phyloP scores from a whole-genome alignment of 495 filamentous ascomycete species.

The Darksidea phi region DNA sequence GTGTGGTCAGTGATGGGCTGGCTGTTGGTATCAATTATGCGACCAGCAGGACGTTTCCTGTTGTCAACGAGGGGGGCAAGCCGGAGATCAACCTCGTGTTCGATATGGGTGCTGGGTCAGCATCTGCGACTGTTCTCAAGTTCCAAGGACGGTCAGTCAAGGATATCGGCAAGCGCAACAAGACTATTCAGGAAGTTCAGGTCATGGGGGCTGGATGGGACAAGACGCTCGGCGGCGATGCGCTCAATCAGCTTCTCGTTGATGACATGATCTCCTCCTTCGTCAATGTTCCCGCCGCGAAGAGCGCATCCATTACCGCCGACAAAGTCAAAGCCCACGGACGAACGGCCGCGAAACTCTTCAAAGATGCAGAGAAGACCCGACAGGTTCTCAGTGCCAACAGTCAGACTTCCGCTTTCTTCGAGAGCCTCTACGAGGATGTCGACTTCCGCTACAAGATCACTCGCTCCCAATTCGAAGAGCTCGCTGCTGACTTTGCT shows the following conservation, averaged over 20 bases:
- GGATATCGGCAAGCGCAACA: conserved; percentile 90
- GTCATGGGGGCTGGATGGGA: conserved; percentile 89
- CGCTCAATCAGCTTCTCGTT: conserved; percentile 81
- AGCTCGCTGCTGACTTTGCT: conserved; percentile 66
- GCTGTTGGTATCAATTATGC: conserved; percentile 95
- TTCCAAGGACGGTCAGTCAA: conserved; percentile 90
- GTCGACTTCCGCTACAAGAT: conserved; percentile 92
- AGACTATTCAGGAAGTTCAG: conserved; percentile 89
- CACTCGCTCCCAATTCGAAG: conserved; percentile 77
- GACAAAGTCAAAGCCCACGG: conserved; percentile 69
- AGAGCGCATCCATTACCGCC: conserved; percentile 60
- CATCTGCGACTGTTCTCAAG: conserved; percentile 86
- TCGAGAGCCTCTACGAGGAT: conserved; percentile 87
- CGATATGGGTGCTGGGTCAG: conserved; percentile 98
- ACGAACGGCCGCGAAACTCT: conserved; percentile 79
- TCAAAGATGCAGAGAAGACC: conserved; percentile 84
- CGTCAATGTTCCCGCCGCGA: conserved; percentile 65
- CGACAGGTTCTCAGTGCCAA: conserved; percentile 94
- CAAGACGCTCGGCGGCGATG: conserved; percentile 82
- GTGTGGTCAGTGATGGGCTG: conserved; percentile 83
- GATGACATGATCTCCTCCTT: conserved; percentile 84
- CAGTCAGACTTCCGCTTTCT: conserved; percentile 70
- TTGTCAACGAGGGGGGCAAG: conserved; percentile 75
- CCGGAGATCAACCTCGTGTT: conserved; percentile 92
- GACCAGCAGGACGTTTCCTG: conserved; percentile 83